phyloP scores from a whole-genome alignment of 805 yeast species.

The Saccharomycopsis sp. region DNA sequence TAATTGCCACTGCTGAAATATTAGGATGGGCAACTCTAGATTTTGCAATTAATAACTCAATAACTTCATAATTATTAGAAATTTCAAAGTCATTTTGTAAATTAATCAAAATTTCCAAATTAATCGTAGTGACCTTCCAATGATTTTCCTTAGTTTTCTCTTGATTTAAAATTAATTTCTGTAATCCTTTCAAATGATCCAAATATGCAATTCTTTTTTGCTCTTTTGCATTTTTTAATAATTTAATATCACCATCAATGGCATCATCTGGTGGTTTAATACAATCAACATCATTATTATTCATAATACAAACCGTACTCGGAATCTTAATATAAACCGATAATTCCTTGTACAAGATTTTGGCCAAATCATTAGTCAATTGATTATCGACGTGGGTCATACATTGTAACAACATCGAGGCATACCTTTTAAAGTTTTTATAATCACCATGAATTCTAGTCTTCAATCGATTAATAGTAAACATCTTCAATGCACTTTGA shows the following conservation, averaged over 20 bases:
- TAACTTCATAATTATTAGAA: conserved; percentile 33
- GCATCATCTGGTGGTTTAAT: conserved; percentile 58
- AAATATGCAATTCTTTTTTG: conserved; percentile 42
- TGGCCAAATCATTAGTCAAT: conserved; percentile 49
- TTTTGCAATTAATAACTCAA: conserved; percentile 38
- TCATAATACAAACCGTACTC: conserved; percentile 45
- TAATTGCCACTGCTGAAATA: conserved; percentile 51
- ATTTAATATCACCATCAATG: conserved; percentile 50
- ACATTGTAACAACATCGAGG: conserved; percentile 46
- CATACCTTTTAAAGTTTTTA: conserved; percentile 40
- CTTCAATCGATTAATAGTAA: conserved; percentile 51
- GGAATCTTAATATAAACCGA: conserved; percentile 42
- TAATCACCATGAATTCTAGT: conserved; percentile 53
- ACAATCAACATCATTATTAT: conserved; percentile 32
- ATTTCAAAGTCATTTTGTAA: conserved; percentile 50
- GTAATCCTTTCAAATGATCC: conserved; percentile 36
- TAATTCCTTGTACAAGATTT: conserved; percentile 39
- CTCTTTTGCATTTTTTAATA: conserved; percentile 57
- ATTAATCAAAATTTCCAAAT: conserved; percentile 43
- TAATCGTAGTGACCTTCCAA: conserved; percentile 51
- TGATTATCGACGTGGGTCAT: conserved; percentile 48
- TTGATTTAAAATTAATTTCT: conserved; percentile 28
- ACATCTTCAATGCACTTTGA: conserved; percentile 55
- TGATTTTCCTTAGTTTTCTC: conserved; percentile 30
- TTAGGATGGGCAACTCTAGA: conserved; percentile 63